phyloP scores from a whole-genome alignment of 768 basidiomycete species.

The Suillus sp. region DNA sequence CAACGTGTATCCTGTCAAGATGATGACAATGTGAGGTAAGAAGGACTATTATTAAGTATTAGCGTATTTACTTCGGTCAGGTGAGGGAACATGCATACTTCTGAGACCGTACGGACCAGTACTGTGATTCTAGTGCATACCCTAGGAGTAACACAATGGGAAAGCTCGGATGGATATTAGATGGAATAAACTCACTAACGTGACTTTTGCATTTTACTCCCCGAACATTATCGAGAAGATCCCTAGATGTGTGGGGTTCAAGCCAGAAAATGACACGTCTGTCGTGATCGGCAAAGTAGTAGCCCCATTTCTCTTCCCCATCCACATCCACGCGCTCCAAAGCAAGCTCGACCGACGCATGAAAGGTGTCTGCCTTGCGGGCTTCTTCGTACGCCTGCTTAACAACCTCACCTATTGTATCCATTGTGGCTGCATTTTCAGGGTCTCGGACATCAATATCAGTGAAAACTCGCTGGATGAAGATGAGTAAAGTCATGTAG shows the following conservation, averaged over 20 bases:
- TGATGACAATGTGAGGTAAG: background rate
- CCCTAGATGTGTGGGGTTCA: background rate
- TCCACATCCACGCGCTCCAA: slow-evolving; percentile 2
- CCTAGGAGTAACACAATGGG: background rate
- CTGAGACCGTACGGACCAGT: slow-evolving; percentile 7
- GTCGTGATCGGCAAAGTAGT: slow-evolving; percentile 10
- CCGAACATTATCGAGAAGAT: slow-evolving; percentile 2
- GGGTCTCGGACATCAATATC: slow-evolving; percentile 2
- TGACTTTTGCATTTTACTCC: slow-evolving; percentile 5
- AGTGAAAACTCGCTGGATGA: slow-evolving; percentile 45
- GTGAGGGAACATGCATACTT: background rate
- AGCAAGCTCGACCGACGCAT: background rate
- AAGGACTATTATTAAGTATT: background rate
- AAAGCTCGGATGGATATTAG: background rate
- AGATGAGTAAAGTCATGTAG: background rate
- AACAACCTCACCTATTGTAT: background rate
- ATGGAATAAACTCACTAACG: slow-evolving; percentile 7
- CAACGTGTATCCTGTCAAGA: slow-evolving; percentile 1
- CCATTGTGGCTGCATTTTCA: background rate
- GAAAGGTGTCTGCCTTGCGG: slow-evolving; percentile 1
- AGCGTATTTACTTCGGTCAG: background rate
- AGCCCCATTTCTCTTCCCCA: slow-evolving; percentile 1
- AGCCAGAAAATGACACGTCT: slow-evolving; percentile 12
- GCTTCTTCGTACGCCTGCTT: background rate
- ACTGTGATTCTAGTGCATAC: slow-evolving; percentile 14